A percentile compares a stretch with the other conserved stretches of the same genome.
These are phyloP conservation scores for Zychaea mexicana DNA, from an alignment of 371 early-diverging fungal species.

Conservation along the genomic window DNA sequence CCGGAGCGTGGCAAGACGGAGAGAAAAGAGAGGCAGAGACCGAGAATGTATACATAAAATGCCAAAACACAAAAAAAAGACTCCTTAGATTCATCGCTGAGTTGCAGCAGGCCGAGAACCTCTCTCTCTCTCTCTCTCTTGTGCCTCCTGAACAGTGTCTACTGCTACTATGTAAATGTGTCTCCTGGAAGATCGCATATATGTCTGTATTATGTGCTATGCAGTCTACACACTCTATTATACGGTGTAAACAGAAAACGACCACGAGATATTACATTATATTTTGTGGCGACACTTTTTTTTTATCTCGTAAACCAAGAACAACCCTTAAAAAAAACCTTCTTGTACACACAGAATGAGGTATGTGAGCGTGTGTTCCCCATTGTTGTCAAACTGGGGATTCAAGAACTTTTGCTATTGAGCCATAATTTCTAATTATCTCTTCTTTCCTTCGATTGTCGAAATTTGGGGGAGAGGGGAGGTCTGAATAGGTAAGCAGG, in stretches of 20 bases:
- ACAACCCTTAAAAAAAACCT: no score
- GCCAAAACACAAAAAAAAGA: not conserved
- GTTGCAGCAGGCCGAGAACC: slow-evolving; percentile 3
- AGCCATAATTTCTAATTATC: no score
- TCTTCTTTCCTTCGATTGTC: no score
- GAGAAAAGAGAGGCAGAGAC: not conserved
- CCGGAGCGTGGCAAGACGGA: not conserved
- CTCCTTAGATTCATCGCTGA: slow-evolving; percentile 1
- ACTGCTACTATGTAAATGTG: no score
- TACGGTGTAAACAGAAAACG: not conserved
- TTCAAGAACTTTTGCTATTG: no score
- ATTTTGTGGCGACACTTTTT: not conserved
- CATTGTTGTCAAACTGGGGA: not conserved
- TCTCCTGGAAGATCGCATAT: not conserved
- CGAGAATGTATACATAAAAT: no score
- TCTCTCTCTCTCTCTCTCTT: not conserved
- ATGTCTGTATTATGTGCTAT: no score
- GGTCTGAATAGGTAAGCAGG: no score
- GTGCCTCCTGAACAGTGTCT: not conserved
- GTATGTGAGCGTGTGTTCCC: not conserved
- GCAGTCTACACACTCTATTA: no score
- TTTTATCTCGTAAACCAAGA: no score
- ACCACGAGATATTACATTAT: slow-evolving; percentile 2
- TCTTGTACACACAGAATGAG: no score
- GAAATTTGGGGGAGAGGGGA: no score